Base-by-base conservation (phyloP, 2,329 filamentous ascomycete species). In the Allantophomopsis lycopodina region DNA sequence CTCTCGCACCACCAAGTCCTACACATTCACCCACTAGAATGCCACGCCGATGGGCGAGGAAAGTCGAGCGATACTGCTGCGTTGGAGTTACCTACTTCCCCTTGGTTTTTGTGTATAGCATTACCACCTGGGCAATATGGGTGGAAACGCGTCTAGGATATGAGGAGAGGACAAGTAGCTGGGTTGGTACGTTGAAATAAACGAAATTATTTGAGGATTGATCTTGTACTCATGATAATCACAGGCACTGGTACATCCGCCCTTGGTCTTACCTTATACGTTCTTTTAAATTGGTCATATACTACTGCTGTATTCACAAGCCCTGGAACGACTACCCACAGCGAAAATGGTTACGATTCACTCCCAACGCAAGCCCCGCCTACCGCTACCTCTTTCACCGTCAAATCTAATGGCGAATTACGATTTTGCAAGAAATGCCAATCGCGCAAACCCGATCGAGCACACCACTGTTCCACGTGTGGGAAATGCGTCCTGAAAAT, bases 361-460 rank as follows among this genome's bases (percentile, higher is more conserved):
- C 69, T 95, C 35, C 87, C 88, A 1, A 84, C 82, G n/a, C 69
- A 76, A 44, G 76, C 79, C 46, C 61, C 73, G 6, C 52, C 70
- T 50, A 47, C 58, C 47, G 71, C 78, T 41, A 81, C 83, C 7
- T 83, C 82, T 31, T 83, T 94, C 54, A 96, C 89, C 1, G 91
- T 95, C 55, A 98, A 91, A 62, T 81, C 85, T 42, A 87, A 84
- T 33, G 91, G 91, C 51, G 83, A 83, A 52, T 64, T 83, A 39
- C 76, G 91, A 40, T 96, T 82, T 65, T 98, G 91, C 71, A 96
- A 96, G 64, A 98, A 98, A 64, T 98, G 91, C 60, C 84, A 93
- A 63, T 80, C 80, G 39, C 76, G 83, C 46, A 98, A 98, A 65
- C 91, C 91, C 33, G 91, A 98, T 62, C 84, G 91, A 44, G 79